Evolutionary conservation across 345 rosid genomes (phyloP).

Genomic region (Syzygium jambos): DNA sequence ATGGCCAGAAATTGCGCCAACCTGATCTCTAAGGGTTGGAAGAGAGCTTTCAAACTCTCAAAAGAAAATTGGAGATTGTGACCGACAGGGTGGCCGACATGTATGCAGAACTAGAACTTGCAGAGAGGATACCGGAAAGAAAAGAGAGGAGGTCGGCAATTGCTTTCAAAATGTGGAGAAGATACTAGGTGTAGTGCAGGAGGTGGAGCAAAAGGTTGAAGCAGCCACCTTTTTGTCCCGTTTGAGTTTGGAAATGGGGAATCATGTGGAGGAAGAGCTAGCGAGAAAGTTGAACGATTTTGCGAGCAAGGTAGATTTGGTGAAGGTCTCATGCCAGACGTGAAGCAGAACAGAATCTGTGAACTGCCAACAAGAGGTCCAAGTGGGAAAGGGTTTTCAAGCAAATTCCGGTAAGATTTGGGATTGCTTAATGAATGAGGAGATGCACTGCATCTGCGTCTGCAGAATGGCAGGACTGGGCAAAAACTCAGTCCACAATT

Average conservation of each 20-base stretch:
- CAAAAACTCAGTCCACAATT: too few relatives aligned
- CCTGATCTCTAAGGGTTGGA: background rate
- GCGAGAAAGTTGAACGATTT: background rate
- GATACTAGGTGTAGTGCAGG: too few relatives aligned
- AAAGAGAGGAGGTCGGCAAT: background rate
- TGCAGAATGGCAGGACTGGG: background rate
- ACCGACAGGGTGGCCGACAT: background rate
- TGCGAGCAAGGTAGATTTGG: background rate
- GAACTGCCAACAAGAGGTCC: background rate
- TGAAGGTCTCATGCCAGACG: background rate
- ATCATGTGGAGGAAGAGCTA: background rate
- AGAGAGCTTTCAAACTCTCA: background rate
- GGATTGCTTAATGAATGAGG: background rate
- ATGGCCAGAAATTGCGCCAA: background rate
- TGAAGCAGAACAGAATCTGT: background rate
- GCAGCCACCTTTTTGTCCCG: too few relatives aligned
- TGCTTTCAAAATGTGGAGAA: background rate
- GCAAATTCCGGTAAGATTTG: background rate
- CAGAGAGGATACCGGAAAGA: background rate
- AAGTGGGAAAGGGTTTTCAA: background rate
- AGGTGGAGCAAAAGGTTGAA: too few relatives aligned
- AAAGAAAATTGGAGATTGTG: background rate
- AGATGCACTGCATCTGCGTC: fast-evolving
- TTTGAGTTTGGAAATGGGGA: background rate
- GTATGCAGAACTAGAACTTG: background rate